Base-by-base conservation (phyloP, 2,329 filamentous ascomycete species). In the Helotiales sp. region DNA sequence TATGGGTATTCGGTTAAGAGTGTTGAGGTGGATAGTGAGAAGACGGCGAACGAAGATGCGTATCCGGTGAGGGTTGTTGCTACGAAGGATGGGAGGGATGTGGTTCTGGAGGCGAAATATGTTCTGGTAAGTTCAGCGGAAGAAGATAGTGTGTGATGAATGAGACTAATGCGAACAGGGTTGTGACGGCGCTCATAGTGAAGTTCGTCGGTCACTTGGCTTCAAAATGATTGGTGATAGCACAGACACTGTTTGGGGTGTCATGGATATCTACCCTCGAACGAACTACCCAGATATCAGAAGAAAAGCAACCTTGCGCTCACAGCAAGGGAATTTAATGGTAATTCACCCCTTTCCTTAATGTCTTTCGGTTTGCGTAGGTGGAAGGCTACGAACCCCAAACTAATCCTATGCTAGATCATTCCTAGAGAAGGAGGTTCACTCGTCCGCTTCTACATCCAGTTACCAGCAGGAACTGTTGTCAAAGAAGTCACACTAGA, bases 221-320 rank as follows among this genome's bases (percentile, higher is more conserved):
- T 78, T 82, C 57, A 75, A 75, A 28, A 90, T 90, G 87, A 66
- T 88, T 0, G 88, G 86, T 34, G 86, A 88, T 72, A 84, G 81
- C 63, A 83, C 78, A 40, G 85, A 88, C 72, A 81, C 84, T 0
- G 81, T 88, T 64, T 88, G 85, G 88, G 84, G 84, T 0, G 85
- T 87, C 2, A 84, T 87, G 73, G 86, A 89, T 70, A 75, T 87
- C 13, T 84, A 85, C 28, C 82, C 84, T 0, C 80, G 79, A 34
- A 89, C 87, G 1, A 78, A 85, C 68, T 89, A 89, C 66, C 87
- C 87, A 0, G 88, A 91, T 70, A 87, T 90, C 61, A 83, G 88
- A 57, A 84, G 85, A 71, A 84, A 87, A 68, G 79, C 78, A 8
- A 80, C 85, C 0, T 81, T 90, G 28, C 84, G 86, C 70, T 87